A percentile compares a stretch with the other conserved stretches of the same genome.
phyloP scores from a whole-genome alignment of 495 filamentous ascomycete species.

The Talaromyces proteolyticus region DNA sequence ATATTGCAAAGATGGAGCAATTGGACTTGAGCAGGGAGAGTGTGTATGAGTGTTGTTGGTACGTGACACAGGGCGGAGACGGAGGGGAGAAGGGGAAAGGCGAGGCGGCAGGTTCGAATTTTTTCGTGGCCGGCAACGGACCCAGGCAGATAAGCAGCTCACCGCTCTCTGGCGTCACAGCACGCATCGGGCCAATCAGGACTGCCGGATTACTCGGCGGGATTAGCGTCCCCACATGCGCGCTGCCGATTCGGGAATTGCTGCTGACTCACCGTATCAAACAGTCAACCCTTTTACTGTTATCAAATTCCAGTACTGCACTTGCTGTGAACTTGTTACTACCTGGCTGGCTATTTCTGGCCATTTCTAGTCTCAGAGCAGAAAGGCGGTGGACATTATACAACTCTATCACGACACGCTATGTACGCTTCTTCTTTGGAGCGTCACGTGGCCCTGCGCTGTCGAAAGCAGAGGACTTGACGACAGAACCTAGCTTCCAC shows the following conservation, averaged over 20 bases:
- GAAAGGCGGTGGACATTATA: too few relatives aligned
- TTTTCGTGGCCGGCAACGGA: background rate
- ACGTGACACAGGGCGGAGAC: constrained; percentile 9
- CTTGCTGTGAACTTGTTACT: too few relatives aligned
- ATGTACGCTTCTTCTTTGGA: background rate
- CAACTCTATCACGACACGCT: too few relatives aligned
- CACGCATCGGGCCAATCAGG: background rate
- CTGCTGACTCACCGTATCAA: too few relatives aligned
- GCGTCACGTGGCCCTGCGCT: background rate
- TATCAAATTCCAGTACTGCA: too few relatives aligned
- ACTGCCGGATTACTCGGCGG: background rate
- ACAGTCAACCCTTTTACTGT: too few relatives aligned
- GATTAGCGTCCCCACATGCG: too few relatives aligned
- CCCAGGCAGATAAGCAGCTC: background rate
- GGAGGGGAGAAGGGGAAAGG: constrained; percentile 13
- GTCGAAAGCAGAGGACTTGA: background rate
- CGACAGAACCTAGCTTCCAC: constrained; percentile 53
- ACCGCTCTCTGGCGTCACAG: constrained; percentile 1
- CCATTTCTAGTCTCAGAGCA: too few relatives aligned
- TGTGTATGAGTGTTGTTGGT: constrained; percentile 3
- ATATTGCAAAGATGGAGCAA: constrained; percentile 14
- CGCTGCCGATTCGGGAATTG: too few relatives aligned
- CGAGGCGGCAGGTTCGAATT: background rate
- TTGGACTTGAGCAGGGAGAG: background rate
- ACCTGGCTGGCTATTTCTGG: too few relatives aligned